Evolutionary conservation across 2,329 filamentous ascomycete genomes (phyloP).

Genomic region (Alternaria dauci): DNA sequence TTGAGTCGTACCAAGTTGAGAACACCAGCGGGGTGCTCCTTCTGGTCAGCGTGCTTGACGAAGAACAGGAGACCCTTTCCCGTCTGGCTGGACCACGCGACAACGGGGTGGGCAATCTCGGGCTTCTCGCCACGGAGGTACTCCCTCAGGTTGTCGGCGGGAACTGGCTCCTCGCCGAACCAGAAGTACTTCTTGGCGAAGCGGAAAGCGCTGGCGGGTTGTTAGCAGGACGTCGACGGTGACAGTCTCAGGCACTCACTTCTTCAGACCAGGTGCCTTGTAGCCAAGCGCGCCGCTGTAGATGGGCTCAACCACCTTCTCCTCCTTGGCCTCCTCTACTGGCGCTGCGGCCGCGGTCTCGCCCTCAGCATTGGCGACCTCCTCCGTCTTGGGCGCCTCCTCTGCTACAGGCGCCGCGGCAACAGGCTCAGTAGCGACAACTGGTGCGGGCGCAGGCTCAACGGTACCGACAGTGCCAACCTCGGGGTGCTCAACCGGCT

Average conservation of each 20-base stretch:
- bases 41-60: conserved; percentile 83
- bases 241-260: conserved; percentile 66
- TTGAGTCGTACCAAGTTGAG: conserved; percentile 77
- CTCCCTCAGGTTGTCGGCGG: conserved; percentile 74
- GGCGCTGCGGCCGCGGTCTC: conserved; percentile 37
- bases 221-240: conserved; percentile 18
- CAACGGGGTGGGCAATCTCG: conserved; percentile 77
- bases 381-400: conserved; percentile 55
- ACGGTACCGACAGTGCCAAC: conserved; percentile 47
- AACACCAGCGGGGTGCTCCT: conserved; percentile 79
- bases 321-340: conserved; percentile 56
- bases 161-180: conserved; percentile 70
- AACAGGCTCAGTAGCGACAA: conserved; percentile 43
- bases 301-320: conserved; percentile 68
- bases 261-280: conserved; percentile 89
- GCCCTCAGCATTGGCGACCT: conserved; percentile 48
- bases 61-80: conserved; percentile 95
- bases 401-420: conserved; percentile 53
- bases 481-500: conserved; percentile 65
- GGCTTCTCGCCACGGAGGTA: conserved; percentile 93
- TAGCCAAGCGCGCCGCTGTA: conserved; percentile 87
- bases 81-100: conserved; percentile 90
- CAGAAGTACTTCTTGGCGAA: conserved; percentile 92
- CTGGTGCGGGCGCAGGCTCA: conserved; percentile 48
- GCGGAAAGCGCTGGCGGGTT: conserved; percentile 75